These are phyloP conservation scores for Melampsora americana DNA, from an alignment of 1,284 basidiomycete species.

Conservation along the genomic window DNA sequence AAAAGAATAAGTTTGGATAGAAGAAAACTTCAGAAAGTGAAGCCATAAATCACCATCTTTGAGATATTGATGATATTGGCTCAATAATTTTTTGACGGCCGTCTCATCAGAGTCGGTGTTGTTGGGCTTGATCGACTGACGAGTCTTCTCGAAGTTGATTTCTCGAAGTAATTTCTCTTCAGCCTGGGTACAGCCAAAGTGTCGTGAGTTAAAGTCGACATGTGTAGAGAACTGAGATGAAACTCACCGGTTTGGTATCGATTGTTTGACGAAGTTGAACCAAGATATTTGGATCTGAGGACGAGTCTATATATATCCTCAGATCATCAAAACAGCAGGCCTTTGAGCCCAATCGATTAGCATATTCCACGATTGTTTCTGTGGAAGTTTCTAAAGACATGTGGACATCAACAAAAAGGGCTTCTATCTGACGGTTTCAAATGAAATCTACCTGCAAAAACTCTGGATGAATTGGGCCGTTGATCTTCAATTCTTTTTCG, in stretches of 20 bases:
- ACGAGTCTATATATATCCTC: constrained; percentile 60
- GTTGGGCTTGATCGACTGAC: not conserved
- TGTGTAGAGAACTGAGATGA: not conserved
- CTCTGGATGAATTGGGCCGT: too few species aligned
- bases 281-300: constrained; percentile 30
- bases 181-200: not conserved
- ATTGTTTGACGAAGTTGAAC: not conserved
- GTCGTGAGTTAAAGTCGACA: not conserved
- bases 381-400: constrained; percentile 53
- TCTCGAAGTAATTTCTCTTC: constrained; percentile 16
- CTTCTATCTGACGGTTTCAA: too few species aligned
- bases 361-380: constrained; percentile 61
- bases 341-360: constrained; percentile 71
- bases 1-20: not conserved
- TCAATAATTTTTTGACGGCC: constrained; percentile 16
- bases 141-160: constrained; percentile 34
- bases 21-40: not conserved
- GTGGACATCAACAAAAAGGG: too few species aligned
- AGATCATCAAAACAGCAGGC: constrained; percentile 81
- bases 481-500: too few species aligned
- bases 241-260: not conserved
- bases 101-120: not conserved
- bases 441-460: too few species aligned
- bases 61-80: constrained; percentile 24
- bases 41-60: constrained; percentile 13